phyloP scores from a whole-genome alignment of 140 eudicot genomes.

The Bidens hawaiensis region DNA sequence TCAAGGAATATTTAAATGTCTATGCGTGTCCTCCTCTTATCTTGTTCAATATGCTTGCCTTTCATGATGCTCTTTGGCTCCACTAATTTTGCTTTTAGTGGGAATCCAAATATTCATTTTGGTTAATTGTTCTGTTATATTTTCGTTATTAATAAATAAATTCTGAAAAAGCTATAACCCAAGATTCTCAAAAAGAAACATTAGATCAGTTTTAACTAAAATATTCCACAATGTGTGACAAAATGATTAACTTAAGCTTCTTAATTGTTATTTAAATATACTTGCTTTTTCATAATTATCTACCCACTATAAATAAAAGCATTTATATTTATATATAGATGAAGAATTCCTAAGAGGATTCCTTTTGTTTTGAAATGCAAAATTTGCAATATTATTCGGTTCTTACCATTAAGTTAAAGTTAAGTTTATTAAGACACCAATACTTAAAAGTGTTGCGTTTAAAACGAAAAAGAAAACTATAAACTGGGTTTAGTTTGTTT shows the following conservation, averaged over 20 bases:
- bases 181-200: neutral
- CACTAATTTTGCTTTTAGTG: constrained; percentile 28
- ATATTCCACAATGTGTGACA: neutral
- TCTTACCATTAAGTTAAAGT: too few species aligned
- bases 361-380: too few species aligned
- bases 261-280: neutral
- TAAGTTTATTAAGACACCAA: too few species aligned
- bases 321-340: too few species aligned
- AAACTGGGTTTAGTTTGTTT: neutral
- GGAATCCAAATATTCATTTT: constrained; percentile 25
- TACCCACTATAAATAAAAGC: neutral
- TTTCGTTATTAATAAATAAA: too few species aligned
- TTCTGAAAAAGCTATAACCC: too few species aligned
- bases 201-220: neutral
- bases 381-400: too few species aligned
- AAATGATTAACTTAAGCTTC: neutral
- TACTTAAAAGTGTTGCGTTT: neutral
- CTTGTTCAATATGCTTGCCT: constrained; percentile 35
- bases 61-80: constrained; percentile 38
- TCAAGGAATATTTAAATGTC: constrained; percentile 20
- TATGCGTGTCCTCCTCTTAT: constrained; percentile 17
- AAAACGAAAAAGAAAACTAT: neutral
- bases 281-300: neutral
- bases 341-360: too few species aligned
- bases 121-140: neutral